These are phyloP conservation scores for Iberis pinnata DNA, from an alignment of 345 rosid genomes.

Conservation along the genomic window DNA sequence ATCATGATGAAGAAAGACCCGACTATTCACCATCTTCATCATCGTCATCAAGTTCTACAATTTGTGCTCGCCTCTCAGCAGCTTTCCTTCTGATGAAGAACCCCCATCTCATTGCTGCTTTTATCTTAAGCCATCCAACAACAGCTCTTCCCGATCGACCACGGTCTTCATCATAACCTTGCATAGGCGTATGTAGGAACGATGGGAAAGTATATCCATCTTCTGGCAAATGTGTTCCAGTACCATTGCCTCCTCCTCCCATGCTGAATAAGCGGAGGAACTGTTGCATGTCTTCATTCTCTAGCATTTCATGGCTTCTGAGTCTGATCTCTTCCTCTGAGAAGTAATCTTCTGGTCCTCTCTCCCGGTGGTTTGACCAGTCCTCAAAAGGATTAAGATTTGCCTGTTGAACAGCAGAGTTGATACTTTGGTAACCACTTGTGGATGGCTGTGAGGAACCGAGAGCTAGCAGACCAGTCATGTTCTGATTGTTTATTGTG, in stretches of 20 bases:
- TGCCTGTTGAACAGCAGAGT: constrained; percentile 40
- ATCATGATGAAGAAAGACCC: constrained; percentile 18
- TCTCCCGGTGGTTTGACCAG: constrained; percentile 66
- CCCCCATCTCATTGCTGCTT: constrained; percentile 99
- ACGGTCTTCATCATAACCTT: constrained; percentile 64
- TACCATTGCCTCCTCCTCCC: constrained; percentile 55
- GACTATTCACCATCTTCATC: constrained; percentile 34
- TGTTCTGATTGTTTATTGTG: constrained; percentile 40
- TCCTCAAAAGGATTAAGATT: constrained; percentile 66
- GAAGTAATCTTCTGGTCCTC: constrained; percentile 58
- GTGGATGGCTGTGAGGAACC: constrained; percentile 60
- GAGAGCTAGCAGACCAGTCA: constrained; percentile 57
- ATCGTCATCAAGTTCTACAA: constrained; percentile 81
- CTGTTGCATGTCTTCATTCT: constrained; percentile 94
- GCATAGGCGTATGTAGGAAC: constrained; percentile 64
- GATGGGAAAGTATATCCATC: constrained; percentile 57
- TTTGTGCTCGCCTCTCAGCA: constrained; percentile 89
- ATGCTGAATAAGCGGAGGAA: constrained; percentile 73
- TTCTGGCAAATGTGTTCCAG: constrained; percentile 45
- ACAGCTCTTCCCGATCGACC: constrained; percentile 80
- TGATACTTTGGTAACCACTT: constrained; percentile 40
- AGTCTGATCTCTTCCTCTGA: constrained; percentile 88
- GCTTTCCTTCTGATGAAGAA: constrained; percentile 95
- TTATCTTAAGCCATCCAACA: constrained; percentile 96
- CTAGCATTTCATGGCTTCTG: constrained; percentile 91